A percentile compares a stretch with the other conserved stretches of the same genome.
phyloP scores from a whole-genome alignment of 2,329 filamentous ascomycete species.

The Alternaria incomplexa region DNA sequence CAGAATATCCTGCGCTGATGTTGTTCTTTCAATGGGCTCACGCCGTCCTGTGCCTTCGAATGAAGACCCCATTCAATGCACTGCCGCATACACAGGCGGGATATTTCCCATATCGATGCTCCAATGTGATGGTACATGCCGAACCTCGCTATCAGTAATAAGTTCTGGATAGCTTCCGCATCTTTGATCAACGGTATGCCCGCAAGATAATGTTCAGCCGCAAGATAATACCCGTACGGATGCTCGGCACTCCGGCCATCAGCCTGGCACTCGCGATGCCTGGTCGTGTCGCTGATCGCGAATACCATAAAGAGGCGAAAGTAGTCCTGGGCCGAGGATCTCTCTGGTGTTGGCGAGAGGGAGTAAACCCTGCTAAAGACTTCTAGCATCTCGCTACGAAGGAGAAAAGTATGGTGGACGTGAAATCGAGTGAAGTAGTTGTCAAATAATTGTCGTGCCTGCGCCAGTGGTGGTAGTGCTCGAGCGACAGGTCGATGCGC shows the following conservation, averaged over 20 bases:
- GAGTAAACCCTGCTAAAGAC: neutral
- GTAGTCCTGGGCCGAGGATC: neutral
- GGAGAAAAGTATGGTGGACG: neutral
- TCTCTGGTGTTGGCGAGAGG: neutral
- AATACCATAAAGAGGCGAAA: neutral
- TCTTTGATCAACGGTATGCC: slow-evolving; percentile 40
- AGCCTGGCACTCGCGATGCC: slow-evolving; percentile 39
- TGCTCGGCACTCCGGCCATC: slow-evolving; percentile 40
- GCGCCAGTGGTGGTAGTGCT: neutral
- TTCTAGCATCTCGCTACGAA: neutral
- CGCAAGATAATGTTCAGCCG: slow-evolving; percentile 45
- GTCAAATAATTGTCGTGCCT: neutral
- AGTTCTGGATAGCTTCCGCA: slow-evolving; percentile 48
- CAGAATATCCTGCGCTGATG: slow-evolving; percentile 52
- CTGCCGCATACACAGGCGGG: slow-evolving; percentile 49
- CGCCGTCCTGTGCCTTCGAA: slow-evolving; percentile 3
- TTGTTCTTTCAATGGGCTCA: slow-evolving; percentile 43
- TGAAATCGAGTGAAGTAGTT: neutral
- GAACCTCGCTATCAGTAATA: slow-evolving; percentile 51
- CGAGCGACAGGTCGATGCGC: slow-evolving; percentile 5
- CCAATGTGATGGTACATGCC: slow-evolving; percentile 54
- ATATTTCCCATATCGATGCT: slow-evolving; percentile 52
- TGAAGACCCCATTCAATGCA: slow-evolving; percentile 51
- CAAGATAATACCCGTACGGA: slow-evolving; percentile 51
- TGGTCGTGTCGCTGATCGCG: neutral